Evolutionary conservation across 768 basidiomycete genomes (phyloP), one percentile per base, ranked within the genome.

Genomic region (Vararia minispora): DNA sequence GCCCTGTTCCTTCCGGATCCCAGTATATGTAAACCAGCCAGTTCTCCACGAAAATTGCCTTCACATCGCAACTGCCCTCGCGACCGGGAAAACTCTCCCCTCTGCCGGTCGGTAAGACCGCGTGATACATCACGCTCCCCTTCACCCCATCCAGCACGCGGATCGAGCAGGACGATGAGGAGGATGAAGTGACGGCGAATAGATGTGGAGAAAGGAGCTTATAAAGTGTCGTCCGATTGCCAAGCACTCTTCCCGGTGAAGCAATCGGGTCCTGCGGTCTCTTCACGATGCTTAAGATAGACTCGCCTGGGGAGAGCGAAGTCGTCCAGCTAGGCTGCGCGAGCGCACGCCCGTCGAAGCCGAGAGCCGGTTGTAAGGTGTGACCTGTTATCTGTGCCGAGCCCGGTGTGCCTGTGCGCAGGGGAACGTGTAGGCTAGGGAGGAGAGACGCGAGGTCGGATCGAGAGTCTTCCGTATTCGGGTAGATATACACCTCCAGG

Each of bases 1-100:
- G 48, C 17, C 66, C 66, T 25, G 52, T 59, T 29, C 61, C 57
- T 16, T 73, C 68, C 10, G 65, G 70, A 36, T 87, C 80, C 53
- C 78, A 89, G 53, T 86, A 92, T 41, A 81, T 69, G 59, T 90
- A 94, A 6, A 90, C 81, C 30, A 98, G 55, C 91, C 92, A 95
- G 55, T 98, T 95, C 60, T 97, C 92, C 17, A 71, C 68, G 38
- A 98, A 61, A 3, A 64, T 59, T 14, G 76, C 74, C 47, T 81
- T 72, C 13, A 94, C 61, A 46, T 81, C 72, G 55, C 87, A 86
- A 5, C 51, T 39, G 35, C 63, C 55, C n/a, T n/a, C n/a, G n/a
- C n/a, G n/a, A n/a, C n/a, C n/a, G n/a, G n/a, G n/a, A n/a, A n/a
- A n/a, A n/a, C n/a, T n/a, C 7, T 41, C 61, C 25, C 53, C 60